Evolutionary conservation across 495 filamentous ascomycete species (phyloP).

Genomic region (Neohortaea acidophila): DNA sequence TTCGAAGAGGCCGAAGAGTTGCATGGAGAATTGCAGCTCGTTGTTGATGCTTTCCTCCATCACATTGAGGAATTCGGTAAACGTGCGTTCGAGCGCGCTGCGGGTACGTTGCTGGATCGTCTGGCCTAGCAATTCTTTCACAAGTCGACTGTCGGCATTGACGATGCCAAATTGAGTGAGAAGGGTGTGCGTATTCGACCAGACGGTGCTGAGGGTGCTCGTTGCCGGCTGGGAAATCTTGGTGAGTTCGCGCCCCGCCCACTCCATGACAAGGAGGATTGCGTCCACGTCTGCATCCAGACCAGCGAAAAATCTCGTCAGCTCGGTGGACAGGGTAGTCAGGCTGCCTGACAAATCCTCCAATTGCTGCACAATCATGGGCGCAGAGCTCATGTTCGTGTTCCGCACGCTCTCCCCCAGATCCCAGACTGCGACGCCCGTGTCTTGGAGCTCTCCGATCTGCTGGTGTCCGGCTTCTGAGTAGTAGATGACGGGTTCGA

Average conservation of each 20-base stretch:
- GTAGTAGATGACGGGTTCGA: conserved; percentile 83
- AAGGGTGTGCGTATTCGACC: conserved; percentile 66
- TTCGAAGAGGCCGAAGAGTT: conserved; percentile 71
- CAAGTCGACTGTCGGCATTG: conserved; percentile 7
- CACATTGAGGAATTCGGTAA: conserved; percentile 71
- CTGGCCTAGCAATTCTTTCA: conserved; percentile 60
- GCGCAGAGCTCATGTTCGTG: conserved; percentile 79
- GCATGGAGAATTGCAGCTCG: conserved; percentile 60
- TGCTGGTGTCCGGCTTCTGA: conserved; percentile 76
- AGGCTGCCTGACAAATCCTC: conserved; percentile 70
- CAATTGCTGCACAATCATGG: conserved; percentile 68
- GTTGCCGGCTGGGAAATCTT: conserved; percentile 38
- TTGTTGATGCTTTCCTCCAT: conserved; percentile 76
- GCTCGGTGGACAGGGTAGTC: conserved; percentile 62
- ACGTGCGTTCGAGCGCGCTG: conserved; percentile 65
- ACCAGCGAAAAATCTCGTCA: conserved; percentile 78
- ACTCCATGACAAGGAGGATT: conserved; percentile 87
- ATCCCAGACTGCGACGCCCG: conserved; percentile 82
- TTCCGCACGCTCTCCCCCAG: conserved; percentile 70
- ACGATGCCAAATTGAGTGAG: conserved; percentile 34
- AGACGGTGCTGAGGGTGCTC: conserved; percentile 45
- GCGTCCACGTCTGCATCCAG: conserved; percentile 85
- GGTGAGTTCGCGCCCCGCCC: conserved; percentile 68
- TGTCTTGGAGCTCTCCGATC: conserved; percentile 73
- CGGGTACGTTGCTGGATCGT: conserved; percentile 65